These are phyloP conservation scores for Trichoderma sp. DNA, from an alignment of 2,329 filamentous ascomycete species.

Conservation along the genomic window DNA sequence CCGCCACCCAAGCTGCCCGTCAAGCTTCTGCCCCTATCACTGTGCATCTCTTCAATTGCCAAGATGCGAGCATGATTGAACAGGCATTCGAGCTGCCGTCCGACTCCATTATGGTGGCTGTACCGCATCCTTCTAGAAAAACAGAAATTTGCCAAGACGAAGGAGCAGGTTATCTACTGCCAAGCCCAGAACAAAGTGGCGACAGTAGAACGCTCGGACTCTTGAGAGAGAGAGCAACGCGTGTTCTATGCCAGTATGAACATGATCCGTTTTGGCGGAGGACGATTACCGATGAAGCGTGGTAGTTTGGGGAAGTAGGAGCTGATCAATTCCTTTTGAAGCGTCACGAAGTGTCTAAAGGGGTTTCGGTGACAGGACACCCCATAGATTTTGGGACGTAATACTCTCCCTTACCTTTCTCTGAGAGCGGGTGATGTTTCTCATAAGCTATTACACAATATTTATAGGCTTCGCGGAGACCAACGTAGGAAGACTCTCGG, in stretches of 20 bases:
- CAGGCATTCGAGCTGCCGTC: slow-evolving; percentile 57
- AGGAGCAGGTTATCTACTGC: slow-evolving; percentile 59
- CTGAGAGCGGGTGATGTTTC: too few relatives aligned
- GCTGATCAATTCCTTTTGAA: background rate
- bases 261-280: background rate
- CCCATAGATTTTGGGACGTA: background rate
- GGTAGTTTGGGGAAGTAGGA: too few relatives aligned
- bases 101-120: slow-evolving; percentile 68
- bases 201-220: slow-evolving; percentile 60
- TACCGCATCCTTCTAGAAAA: slow-evolving; percentile 63
- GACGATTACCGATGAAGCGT: background rate
- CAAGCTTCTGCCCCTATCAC: slow-evolving; percentile 56
- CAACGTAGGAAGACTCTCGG: background rate
- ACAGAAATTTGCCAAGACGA: slow-evolving; percentile 63
- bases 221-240: slow-evolving; percentile 44
- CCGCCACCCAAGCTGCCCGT: slow-evolving; percentile 51
- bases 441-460: too few relatives aligned
- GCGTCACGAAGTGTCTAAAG: background rate
- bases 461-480: background rate
- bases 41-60: slow-evolving; percentile 65
- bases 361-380: too few relatives aligned
- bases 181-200: slow-evolving; percentile 62
- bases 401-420: too few relatives aligned
- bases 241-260: background rate
- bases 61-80: slow-evolving; percentile 56